phyloP scores from a whole-genome alignment of 805 yeast genomes.

The Cyberlindnera bimundalis region DNA sequence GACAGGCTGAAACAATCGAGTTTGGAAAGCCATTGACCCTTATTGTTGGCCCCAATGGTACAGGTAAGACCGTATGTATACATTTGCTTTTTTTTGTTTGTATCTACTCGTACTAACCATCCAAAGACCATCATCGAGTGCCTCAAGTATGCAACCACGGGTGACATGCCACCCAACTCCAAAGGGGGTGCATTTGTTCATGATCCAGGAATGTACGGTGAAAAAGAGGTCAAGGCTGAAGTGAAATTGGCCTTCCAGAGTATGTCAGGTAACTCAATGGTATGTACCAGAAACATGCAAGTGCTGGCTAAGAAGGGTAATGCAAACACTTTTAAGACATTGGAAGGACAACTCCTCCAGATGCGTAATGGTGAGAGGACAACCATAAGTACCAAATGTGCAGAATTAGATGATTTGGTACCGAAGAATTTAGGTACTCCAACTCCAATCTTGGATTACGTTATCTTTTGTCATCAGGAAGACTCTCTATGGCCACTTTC shows the following conservation, averaged over 20 bases:
- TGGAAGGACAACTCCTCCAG: slow-evolving; percentile 82
- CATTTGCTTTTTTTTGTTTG: neutral
- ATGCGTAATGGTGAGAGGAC: slow-evolving; percentile 64
- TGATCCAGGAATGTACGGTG: slow-evolving; percentile 80
- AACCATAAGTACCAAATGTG: slow-evolving; percentile 74
- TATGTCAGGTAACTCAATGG: slow-evolving; percentile 72
- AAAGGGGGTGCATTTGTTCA: slow-evolving; percentile 95
- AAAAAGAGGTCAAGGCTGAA: slow-evolving; percentile 80
- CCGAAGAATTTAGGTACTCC: slow-evolving; percentile 88
- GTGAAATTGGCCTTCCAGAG: slow-evolving; percentile 82
- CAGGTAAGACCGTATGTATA: slow-evolving; percentile 72
- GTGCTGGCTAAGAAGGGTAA: slow-evolving; percentile 55
- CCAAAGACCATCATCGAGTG: slow-evolving; percentile 82
- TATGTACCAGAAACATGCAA: slow-evolving; percentile 82
- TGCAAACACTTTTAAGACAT: slow-evolving; percentile 74
- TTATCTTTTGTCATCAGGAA: slow-evolving; percentile 96
- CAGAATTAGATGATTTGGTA: slow-evolving; percentile 77
- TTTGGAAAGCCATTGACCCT: slow-evolving; percentile 89
- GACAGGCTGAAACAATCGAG: slow-evolving; percentile 77
- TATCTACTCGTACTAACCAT: neutral
- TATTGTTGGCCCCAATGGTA: slow-evolving; percentile 94
- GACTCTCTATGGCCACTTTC: slow-evolving; percentile 95
- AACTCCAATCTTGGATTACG: slow-evolving; percentile 82
- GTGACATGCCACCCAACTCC: slow-evolving; percentile 91
- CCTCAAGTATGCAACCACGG: slow-evolving; percentile 89